These are phyloP conservation scores for Limnanthes douglasii DNA, from an alignment of 345 rosid genomes.

Conservation along the genomic window DNA sequence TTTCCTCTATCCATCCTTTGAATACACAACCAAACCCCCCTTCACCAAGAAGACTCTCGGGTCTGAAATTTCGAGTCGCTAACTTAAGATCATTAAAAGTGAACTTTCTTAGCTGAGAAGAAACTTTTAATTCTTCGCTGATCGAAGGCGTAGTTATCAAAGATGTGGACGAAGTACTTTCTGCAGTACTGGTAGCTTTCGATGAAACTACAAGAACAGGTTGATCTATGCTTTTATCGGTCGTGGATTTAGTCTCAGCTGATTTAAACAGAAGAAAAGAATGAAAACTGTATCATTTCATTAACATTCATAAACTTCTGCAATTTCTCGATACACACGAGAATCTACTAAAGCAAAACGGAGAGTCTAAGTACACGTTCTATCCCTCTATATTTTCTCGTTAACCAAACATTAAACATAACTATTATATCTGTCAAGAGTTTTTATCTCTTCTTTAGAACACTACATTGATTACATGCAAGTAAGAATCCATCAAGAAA, in stretches of 20 bases:
- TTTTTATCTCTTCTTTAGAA: background rate
- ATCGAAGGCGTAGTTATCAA: too few relatives aligned
- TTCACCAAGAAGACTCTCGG: slow-evolving; percentile 77
- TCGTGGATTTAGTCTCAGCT: slow-evolving; percentile 27
- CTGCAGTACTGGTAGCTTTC: slow-evolving; percentile 28
- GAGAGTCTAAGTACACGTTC: background rate
- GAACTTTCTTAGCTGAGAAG: slow-evolving; percentile 60
- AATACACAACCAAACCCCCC: slow-evolving; percentile 95
- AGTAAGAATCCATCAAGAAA: too few relatives aligned
- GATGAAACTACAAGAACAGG: slow-evolving; percentile 28
- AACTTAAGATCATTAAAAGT: slow-evolving; percentile 56
- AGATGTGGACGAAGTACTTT: slow-evolving; percentile 39
- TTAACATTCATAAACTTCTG: background rate
- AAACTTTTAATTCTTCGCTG: slow-evolving; percentile 52
- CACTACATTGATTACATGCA: too few relatives aligned
- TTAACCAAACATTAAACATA: background rate
- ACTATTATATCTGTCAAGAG: background rate
- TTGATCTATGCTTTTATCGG: slow-evolving; percentile 20
- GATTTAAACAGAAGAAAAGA: slow-evolving; percentile 4
- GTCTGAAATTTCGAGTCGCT: slow-evolving; percentile 74
- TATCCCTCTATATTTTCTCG: background rate
- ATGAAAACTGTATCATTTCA: background rate
- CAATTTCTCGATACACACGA: slow-evolving; percentile 1
- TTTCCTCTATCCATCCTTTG: slow-evolving; percentile 90
- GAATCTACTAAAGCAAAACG: background rate